A percentile compares a stretch with the other conserved stretches of the same genome.
These are phyloP conservation scores for Globisporangium camurandrum DNA, from an alignment of 352 stramenopile species.

Conservation along the genomic window DNA sequence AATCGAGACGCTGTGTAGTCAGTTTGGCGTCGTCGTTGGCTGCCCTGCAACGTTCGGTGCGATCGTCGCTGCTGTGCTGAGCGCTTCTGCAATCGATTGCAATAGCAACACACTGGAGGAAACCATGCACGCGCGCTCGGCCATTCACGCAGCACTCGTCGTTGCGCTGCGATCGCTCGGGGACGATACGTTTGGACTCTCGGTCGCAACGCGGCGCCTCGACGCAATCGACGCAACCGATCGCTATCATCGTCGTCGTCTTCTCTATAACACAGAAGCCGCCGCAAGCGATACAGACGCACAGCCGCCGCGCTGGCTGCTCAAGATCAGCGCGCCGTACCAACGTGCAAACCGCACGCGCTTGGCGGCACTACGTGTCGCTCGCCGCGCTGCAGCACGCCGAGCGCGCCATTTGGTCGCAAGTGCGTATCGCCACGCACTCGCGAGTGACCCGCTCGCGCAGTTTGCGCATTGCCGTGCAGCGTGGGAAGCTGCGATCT, in stretches of 20 bases:
- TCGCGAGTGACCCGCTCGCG: conserved; percentile 20
- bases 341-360: conserved; percentile 51
- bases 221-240: conserved; percentile 2
- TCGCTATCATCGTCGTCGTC: not conserved
- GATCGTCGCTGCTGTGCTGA: conserved; percentile 25
- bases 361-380: conserved; percentile 28
- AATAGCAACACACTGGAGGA: not conserved
- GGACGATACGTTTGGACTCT: conserved; percentile 58
- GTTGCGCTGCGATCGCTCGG: conserved; percentile 44
- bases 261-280: no score
- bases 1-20: conserved; percentile 36
- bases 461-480: conserved; percentile 41
- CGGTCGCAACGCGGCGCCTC: conserved; percentile 22
- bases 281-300: conserved; percentile 4
- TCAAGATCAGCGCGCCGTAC: conserved; percentile 45
- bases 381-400: conserved; percentile 21
- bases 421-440: conserved; percentile 28
- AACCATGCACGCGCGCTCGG: conserved; percentile 18
- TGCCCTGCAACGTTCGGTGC: conserved; percentile 42
- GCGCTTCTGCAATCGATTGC: not conserved
- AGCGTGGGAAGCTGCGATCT: conserved; percentile 36
- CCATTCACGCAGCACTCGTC: conserved; percentile 49
- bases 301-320: conserved; percentile 44
- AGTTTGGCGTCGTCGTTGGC: conserved; percentile 59
- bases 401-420: conserved; percentile 43